These are phyloP conservation scores for Candida quercuum DNA, from an alignment of 805 yeast genomes.

Conservation along the genomic window DNA sequence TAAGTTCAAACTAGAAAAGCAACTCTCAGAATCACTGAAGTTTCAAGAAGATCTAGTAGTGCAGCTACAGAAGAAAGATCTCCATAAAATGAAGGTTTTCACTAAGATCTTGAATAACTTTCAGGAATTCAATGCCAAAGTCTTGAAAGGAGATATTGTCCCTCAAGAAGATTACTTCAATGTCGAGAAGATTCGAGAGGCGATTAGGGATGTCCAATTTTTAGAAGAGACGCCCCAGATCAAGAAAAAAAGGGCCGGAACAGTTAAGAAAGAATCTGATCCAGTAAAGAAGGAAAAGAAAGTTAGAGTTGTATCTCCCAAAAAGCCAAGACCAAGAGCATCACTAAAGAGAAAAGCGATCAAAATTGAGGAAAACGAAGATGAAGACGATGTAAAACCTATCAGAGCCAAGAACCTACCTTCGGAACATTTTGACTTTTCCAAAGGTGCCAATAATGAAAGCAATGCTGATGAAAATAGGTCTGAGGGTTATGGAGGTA, in stretches of 20 bases:
- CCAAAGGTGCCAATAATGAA: background rate
- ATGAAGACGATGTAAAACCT: background rate
- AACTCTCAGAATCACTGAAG: background rate
- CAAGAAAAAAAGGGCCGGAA: constrained; percentile 4
- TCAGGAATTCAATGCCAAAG: constrained; percentile 12
- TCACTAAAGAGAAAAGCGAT: background rate
- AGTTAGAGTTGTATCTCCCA: background rate
- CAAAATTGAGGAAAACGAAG: background rate
- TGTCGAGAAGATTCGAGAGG: constrained; percentile 8
- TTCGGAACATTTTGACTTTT: background rate
- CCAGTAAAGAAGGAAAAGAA: constrained; percentile 3
- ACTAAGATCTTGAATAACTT: constrained; percentile 18
- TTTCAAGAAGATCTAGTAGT: constrained; percentile 10
- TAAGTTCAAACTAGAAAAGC: constrained; percentile 1
- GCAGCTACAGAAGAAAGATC: constrained; percentile 7
- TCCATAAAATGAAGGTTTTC: constrained; percentile 13
- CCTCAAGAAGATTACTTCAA: constrained; percentile 18
- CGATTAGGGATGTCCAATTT: constrained; percentile 2
- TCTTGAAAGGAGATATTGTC: constrained; percentile 14
- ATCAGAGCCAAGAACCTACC: background rate
- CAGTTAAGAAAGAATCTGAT: background rate
- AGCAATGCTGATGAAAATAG: background rate
- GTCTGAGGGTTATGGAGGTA: constrained; percentile 8
- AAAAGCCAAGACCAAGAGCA: constrained; percentile 1
- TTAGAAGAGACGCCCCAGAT: background rate